phyloP scores from a whole-genome alignment of 2,329 filamentous ascomycete species.

The Fonsecaea pedrosoi region DNA sequence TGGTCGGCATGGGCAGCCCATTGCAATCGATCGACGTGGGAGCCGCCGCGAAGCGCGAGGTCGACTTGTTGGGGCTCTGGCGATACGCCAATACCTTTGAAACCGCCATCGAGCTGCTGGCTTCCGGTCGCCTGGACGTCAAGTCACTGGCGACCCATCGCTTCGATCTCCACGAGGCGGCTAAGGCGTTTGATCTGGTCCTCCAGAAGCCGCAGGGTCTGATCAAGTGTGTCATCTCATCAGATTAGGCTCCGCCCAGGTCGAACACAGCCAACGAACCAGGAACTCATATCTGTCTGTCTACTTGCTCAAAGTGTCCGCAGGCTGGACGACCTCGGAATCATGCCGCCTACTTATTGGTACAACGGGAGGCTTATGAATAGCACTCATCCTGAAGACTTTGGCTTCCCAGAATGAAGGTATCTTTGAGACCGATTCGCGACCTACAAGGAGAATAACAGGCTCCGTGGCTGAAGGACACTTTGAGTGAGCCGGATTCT shows the following conservation, averaged over 20 bases:
- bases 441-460: background rate
- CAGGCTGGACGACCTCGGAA: background rate
- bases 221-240: conserved; percentile 55
- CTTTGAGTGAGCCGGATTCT: too few relatives aligned
- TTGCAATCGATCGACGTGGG: conserved; percentile 61
- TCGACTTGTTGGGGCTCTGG: conserved; percentile 64
- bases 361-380: background rate
- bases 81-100: conserved; percentile 62
- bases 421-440: background rate
- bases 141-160: conserved; percentile 68
- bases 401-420: background rate
- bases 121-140: conserved; percentile 58
- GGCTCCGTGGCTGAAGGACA: too few relatives aligned
- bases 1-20: conserved; percentile 65
- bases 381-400: too few relatives aligned
- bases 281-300: background rate
- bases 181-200: conserved; percentile 63
- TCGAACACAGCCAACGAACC: background rate
- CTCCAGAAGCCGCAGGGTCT: conserved; percentile 60
- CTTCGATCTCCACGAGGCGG: conserved; percentile 66
- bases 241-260: background rate
- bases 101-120: conserved; percentile 59
- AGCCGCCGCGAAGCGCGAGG: conserved; percentile 60
- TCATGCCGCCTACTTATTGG: background rate
- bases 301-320: background rate